Evolutionary conservation across 495 filamentous ascomycete species (phyloP).

Genomic region (Hypoxylon crocopeplum): DNA sequence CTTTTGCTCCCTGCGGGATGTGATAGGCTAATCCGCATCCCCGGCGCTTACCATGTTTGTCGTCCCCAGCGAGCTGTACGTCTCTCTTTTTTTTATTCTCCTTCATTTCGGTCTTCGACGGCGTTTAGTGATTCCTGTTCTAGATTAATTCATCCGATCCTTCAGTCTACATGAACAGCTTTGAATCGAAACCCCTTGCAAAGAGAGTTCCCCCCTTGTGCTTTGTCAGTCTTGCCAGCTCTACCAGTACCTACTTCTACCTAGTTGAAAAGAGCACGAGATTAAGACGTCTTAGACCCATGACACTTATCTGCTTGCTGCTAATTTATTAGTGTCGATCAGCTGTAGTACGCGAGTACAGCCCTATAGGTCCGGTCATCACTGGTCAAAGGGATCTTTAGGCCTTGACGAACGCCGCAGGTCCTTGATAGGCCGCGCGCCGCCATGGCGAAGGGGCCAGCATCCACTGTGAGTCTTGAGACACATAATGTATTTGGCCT

Average conservation of each 20-base stretch:
- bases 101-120: constrained; percentile 16
- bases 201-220: constrained; percentile 1
- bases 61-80: constrained; percentile 20
- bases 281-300: constrained; percentile 2
- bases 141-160: constrained; percentile 29
- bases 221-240: not conserved
- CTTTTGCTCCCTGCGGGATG: constrained; percentile 40
- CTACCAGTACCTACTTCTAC: not conserved
- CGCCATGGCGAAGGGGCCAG: not conserved
- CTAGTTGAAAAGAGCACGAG: not conserved
- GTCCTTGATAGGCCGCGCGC: not conserved
- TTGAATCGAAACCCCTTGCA: constrained; percentile 7
- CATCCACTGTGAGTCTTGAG: constrained; percentile 4
- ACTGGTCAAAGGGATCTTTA: not conserved
- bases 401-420: constrained; percentile 6
- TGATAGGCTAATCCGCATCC: constrained; percentile 44
- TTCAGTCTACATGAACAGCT: constrained; percentile 4
- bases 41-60: constrained; percentile 46
- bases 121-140: constrained; percentile 27
- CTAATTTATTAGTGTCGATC: constrained; percentile 14
- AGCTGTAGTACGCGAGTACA: constrained; percentile 23
- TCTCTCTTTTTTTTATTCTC: constrained; percentile 13
- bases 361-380: constrained; percentile 11
- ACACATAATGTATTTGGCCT: constrained; percentile 11
- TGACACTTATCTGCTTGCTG: constrained; percentile 21